Evolutionary conservation across 2,329 filamentous ascomycete genomes (phyloP).

Genomic region (Parasarocladium wereldwijsianum): DNA sequence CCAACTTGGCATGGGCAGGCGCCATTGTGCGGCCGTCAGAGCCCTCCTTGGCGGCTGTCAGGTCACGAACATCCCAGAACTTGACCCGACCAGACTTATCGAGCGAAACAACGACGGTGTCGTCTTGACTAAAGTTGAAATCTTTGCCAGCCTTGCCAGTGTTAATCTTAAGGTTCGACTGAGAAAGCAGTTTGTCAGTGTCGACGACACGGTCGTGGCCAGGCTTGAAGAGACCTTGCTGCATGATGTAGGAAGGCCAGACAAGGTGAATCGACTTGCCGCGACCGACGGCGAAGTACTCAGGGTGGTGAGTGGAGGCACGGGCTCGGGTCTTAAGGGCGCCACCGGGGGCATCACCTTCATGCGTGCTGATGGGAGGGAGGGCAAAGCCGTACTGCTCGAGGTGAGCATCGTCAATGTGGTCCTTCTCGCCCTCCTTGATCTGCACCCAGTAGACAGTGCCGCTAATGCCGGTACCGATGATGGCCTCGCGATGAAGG

Average conservation of each 20-base stretch:
- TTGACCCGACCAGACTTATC: slow-evolving; percentile 94
- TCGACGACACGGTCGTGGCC: slow-evolving; percentile 59
- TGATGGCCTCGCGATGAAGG: slow-evolving; percentile 61
- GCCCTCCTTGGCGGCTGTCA: slow-evolving; percentile 42
- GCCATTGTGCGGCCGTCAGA: slow-evolving; percentile 34
- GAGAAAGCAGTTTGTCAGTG: slow-evolving; percentile 72
- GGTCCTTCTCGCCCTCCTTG: slow-evolving; percentile 60
- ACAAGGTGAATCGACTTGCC: slow-evolving; percentile 94
- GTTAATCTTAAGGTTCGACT: slow-evolving; percentile 83
- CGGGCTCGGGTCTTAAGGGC: slow-evolving; percentile 92
- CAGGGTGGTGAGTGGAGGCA: slow-evolving; percentile 74
- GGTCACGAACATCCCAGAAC: slow-evolving; percentile 90
- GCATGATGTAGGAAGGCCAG: slow-evolving; percentile 49
- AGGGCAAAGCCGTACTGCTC: slow-evolving; percentile 81
- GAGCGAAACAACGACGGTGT: slow-evolving; percentile 82
- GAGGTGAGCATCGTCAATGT: slow-evolving; percentile 62
- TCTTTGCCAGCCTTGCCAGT: slow-evolving; percentile 98
- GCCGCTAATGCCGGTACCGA: slow-evolving; percentile 87
- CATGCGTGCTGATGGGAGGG: slow-evolving; percentile 70
- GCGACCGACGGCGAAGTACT: slow-evolving; percentile 88
- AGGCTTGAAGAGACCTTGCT: slow-evolving; percentile 47
- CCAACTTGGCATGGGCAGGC: slow-evolving; percentile 45
- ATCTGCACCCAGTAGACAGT: slow-evolving; percentile 93
- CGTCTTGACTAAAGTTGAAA: slow-evolving; percentile 94
- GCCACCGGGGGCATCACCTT: slow-evolving; percentile 82